Percentiles rank a stretch among this genome's conserved stretches.
phyloP scores from a whole-genome alignment of 2,329 filamentous ascomycete genomes.

The Nothomitra cinnamomea region DNA sequence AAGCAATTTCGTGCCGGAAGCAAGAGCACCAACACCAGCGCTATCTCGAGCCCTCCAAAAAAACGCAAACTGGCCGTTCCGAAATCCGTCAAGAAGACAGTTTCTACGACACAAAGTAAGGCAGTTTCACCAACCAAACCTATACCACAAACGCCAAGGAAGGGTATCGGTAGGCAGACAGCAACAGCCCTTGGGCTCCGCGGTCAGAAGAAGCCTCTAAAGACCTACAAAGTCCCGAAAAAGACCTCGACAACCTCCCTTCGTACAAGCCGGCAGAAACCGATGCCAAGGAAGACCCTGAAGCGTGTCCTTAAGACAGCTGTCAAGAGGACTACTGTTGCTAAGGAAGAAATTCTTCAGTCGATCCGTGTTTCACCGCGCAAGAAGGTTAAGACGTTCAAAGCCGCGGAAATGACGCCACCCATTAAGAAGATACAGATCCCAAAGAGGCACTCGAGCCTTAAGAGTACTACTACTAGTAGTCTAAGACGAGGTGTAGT shows the following conservation, averaged over 20 bases:
- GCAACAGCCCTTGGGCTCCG: neutral
- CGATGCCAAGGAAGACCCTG: neutral
- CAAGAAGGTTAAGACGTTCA: conserved; percentile 2
- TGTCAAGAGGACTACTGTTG: neutral
- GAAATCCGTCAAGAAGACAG: neutral
- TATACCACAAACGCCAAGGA: neutral
- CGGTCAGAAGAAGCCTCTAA: neutral
- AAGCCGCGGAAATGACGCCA: neutral
- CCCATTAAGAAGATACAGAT: neutral
- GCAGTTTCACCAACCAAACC: neutral
- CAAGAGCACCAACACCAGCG: neutral
- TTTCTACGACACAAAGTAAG: neutral
- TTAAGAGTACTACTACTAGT: neutral
- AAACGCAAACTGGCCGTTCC: neutral
- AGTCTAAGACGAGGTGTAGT: neutral
- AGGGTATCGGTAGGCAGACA: neutral
- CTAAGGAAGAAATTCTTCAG: neutral
- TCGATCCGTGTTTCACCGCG: neutral
- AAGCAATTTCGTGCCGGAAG: neutral
- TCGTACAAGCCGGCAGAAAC: neutral
- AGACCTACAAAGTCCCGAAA: neutral
- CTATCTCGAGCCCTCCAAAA: neutral
- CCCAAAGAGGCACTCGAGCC: neutral
- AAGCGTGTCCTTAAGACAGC: neutral
- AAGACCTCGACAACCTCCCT: neutral